A percentile compares a stretch with the other conserved stretches of the same genome.
Conservation (phyloP, 1,284 basidiomycete genomes). For the Rugosomyces carneus region DNA sequence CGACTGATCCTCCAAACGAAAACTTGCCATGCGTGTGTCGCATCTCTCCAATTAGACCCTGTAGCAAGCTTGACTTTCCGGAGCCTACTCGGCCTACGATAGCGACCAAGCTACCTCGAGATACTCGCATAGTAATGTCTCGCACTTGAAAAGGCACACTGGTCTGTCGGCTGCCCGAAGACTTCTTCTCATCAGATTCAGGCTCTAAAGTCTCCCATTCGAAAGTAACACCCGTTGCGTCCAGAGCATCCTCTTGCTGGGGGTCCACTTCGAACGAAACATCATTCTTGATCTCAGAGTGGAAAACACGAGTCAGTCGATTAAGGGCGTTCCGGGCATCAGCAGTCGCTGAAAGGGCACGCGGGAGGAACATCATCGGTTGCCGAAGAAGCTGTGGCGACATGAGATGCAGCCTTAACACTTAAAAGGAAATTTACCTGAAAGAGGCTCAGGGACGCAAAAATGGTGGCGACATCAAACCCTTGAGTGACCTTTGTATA, state of each 20-base stretch:
- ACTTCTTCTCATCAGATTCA: conserved; percentile 16
- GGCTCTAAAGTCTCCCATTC: conserved; percentile 45
- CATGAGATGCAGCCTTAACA: conserved; percentile 8
- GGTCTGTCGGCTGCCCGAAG: conserved; percentile 5
- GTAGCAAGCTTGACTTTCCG: conserved; percentile 64
- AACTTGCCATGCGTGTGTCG: conserved; percentile 46
- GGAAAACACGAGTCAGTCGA: conserved; percentile 51
- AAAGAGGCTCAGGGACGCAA: conserved; percentile 50
- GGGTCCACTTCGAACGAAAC: conserved; percentile 39
- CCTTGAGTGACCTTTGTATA: conserved; percentile 52
- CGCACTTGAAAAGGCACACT: conserved; percentile 42
- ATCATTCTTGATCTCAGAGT: conserved; percentile 48
- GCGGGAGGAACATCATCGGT: conserved; percentile 65
- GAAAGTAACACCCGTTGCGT: conserved; percentile 52
- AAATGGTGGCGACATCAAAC: conserved; percentile 50
- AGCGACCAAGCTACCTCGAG: conserved; percentile 54
- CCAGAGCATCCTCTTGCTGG: conserved; percentile 42
- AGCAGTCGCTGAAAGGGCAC: conserved; percentile 55
- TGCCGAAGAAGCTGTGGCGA: conserved; percentile 47
- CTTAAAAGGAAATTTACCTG: conserved; percentile 32
- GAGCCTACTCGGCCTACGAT: conserved; percentile 65
- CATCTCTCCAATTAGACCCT: conserved; percentile 76
- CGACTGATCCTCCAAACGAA: conserved; percentile 57
- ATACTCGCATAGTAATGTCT: conserved; percentile 48
- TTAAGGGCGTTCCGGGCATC: conserved; percentile 60